A percentile compares a stretch with the other conserved stretches of the same genome.
Evolutionary conservation across 1,139 yeast species (phyloP).

Genomic region (Pichia terricola): DNA sequence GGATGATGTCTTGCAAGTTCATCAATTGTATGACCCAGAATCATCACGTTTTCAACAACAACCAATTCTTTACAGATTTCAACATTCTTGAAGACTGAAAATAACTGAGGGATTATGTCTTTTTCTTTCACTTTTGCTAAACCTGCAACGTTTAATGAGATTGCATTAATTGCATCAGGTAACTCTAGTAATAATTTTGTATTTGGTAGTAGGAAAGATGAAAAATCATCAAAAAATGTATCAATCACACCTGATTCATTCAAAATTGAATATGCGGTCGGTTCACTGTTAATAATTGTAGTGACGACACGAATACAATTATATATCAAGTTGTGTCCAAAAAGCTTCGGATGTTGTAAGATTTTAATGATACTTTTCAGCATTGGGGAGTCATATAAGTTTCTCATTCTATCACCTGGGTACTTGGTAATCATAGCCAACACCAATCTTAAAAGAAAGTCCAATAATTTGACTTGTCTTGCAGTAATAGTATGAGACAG

Average conservation of each 20-base stretch:
- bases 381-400: constrained; percentile 76
- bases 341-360: constrained; percentile 44
- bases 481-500: constrained; percentile 52
- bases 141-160: constrained; percentile 73
- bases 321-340: constrained; percentile 65
- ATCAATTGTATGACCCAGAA: constrained; percentile 63
- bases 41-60: constrained; percentile 34
- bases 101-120: constrained; percentile 39
- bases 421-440: constrained; percentile 59
- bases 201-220: constrained; percentile 43
- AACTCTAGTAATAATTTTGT: constrained; percentile 51
- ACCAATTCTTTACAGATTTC: constrained; percentile 41
- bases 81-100: constrained; percentile 40
- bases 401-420: constrained; percentile 77
- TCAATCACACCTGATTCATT: constrained; percentile 73
- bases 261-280: constrained; percentile 77
- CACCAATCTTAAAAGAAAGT: constrained; percentile 50
- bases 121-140: constrained; percentile 43
- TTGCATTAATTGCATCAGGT: constrained; percentile 76
- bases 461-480: constrained; percentile 53
- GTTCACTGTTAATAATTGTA: constrained; percentile 78
- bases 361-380: constrained; percentile 52
- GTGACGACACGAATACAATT: constrained; percentile 59
- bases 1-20: constrained; percentile 82
- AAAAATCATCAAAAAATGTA: constrained; percentile 48